Conservation (phyloP, 1,284 basidiomycete species). For the Ustilago loliicola region DNA sequence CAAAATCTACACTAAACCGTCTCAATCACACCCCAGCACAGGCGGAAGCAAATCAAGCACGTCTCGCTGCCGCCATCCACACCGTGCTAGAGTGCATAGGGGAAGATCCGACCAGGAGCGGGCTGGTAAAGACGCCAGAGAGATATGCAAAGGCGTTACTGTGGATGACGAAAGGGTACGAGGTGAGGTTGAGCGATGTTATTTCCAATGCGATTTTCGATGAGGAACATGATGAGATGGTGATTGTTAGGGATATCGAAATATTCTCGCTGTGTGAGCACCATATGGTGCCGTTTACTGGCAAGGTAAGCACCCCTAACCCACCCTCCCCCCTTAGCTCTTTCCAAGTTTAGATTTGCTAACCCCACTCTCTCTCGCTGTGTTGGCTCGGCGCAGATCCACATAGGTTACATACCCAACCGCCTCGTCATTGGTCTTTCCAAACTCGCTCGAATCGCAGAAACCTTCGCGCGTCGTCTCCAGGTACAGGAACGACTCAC, state of each 20-base stretch:
- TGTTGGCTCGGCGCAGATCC: conserved; percentile 38
- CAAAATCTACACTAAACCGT: conserved; percentile 62
- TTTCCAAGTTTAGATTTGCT: neutral
- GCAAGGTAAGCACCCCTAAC: conserved; percentile 76
- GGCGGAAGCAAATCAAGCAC: conserved; percentile 71
- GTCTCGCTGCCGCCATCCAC: conserved; percentile 85
- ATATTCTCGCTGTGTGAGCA: conserved; percentile 98
- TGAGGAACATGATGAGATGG: conserved; percentile 99
- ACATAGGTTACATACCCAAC: conserved; percentile 91
- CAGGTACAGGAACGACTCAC: conserved; percentile 98
- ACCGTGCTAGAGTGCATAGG: conserved; percentile 97
- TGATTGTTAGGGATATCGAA: conserved; percentile 97
- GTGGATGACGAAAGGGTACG: conserved; percentile 99
- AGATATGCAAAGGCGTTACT: conserved; percentile 96
- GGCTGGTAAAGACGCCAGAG: conserved; percentile 89
- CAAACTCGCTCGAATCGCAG: conserved; percentile 96
- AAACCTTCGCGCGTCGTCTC: conserved; percentile 93
- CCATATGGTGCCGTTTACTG: conserved; percentile 97
- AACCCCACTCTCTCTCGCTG: neutral
- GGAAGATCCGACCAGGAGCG: conserved; percentile 95
- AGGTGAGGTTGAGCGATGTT: conserved; percentile 92
- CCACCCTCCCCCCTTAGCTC: neutral
- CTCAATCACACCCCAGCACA: conserved; percentile 62
- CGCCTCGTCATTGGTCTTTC: conserved; percentile 94
- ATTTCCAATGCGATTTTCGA: conserved; percentile 99